phyloP scores from a whole-genome alignment of 2,329 filamentous ascomycete species.

The Cladosporium sp. region DNA sequence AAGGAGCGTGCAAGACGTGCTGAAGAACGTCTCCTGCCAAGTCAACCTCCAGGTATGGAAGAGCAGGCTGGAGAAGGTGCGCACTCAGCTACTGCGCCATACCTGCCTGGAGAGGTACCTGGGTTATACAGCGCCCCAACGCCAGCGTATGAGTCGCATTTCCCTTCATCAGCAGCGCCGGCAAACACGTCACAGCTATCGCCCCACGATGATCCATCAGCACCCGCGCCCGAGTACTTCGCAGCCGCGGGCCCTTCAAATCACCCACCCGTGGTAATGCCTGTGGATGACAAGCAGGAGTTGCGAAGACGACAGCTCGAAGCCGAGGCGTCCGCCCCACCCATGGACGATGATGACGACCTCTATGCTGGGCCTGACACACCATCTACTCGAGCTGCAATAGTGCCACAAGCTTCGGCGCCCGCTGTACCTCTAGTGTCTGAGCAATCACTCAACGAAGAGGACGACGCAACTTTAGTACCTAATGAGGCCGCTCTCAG shows the following conservation, averaged over 20 bases:
- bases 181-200: background rate
- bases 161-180: background rate
- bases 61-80: conserved; percentile 23
- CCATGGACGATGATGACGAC: conserved; percentile 6
- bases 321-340: conserved; percentile 40
- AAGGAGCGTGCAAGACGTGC: conserved; percentile 76
- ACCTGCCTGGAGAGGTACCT: conserved; percentile 22
- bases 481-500: background rate
- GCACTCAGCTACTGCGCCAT: conserved; percentile 33
- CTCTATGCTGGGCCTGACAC: background rate
- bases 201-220: conserved; percentile 14
- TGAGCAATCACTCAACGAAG: background rate
- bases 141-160: background rate
- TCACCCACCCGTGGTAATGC: background rate
- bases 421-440: background rate
- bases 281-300: conserved; percentile 73
- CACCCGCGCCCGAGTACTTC: conserved; percentile 16
- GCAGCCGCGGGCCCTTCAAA: conserved; percentile 9
- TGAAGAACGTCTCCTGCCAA: conserved; percentile 76
- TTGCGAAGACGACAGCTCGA: conserved; percentile 51
- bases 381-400: background rate
- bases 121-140: conserved; percentile 10
- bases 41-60: conserved; percentile 58
- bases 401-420: background rate
- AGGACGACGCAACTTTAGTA: background rate